phyloP scores from a whole-genome alignment of 2,329 filamentous ascomycete genomes.

The Coniochaeta sp. region DNA sequence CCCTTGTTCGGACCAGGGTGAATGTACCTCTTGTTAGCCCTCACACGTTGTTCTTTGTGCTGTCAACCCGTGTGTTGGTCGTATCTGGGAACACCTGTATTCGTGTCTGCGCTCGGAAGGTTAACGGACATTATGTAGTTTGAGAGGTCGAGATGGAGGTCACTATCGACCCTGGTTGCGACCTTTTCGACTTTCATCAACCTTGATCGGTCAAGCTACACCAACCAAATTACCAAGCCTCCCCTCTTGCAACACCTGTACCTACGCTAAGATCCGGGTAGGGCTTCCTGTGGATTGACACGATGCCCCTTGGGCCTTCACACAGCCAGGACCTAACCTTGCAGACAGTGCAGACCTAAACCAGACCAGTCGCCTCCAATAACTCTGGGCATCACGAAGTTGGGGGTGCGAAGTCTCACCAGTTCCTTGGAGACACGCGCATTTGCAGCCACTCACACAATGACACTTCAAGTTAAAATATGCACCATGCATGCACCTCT shows the following conservation, averaged over 20 bases:
- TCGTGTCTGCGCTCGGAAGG: neutral
- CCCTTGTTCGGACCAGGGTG: constrained; percentile 1
- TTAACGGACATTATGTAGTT: neutral
- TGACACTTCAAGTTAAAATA: neutral
- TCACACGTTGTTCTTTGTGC: constrained; percentile 12
- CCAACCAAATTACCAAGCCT: neutral
- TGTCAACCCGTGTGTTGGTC: neutral
- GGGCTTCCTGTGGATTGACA: neutral
- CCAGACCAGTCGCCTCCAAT: neutral
- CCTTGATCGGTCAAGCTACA: neutral
- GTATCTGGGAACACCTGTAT: neutral
- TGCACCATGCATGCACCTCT: constrained; percentile 1
- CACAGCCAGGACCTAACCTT: neutral
- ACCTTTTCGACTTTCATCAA: neutral
- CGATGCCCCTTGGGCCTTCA: neutral
- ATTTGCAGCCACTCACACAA: constrained; percentile 1
- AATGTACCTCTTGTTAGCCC: neutral
- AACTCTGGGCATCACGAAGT: neutral
- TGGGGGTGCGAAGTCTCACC: neutral
- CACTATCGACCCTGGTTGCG: neutral
- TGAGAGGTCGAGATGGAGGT: neutral
- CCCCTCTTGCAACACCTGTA: neutral
- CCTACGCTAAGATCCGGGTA: neutral
- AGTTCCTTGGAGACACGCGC: neutral
- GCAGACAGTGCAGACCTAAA: neutral